Conservation (phyloP, 352 stramenopile genomes). For the Phytopythium delawarense region DNA sequence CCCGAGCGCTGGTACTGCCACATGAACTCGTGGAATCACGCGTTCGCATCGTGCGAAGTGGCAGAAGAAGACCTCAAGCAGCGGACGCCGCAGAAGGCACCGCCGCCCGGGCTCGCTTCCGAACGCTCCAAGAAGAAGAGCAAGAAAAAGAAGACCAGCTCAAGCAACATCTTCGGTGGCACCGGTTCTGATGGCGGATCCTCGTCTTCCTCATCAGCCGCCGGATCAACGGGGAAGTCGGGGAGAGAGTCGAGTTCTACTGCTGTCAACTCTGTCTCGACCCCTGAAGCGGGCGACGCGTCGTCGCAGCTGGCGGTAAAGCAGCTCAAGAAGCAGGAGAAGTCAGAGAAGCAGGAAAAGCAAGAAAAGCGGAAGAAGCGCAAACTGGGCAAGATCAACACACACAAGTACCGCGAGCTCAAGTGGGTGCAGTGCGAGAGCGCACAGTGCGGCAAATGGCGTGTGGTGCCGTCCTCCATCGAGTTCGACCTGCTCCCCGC, state of each 20-base stretch:
- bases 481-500: conserved; percentile 87
- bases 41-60: conserved; percentile 83
- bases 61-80: conserved; percentile 83
- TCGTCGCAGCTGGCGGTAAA: conserved; percentile 1
- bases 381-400: conserved; percentile 67
- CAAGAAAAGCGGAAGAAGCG: conserved; percentile 63
- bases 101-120: background rate
- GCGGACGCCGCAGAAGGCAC: conserved; percentile 7
- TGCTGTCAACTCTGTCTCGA: background rate
- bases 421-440: conserved; percentile 96
- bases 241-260: background rate
- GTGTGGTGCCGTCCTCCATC: conserved; percentile 89
- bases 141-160: conserved; percentile 30
- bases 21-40: conserved; percentile 92
- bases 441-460: conserved; percentile 93
- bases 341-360: conserved; percentile 18
- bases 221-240: conserved; percentile 10
- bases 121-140: conserved; percentile 23
- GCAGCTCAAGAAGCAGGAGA: conserved; percentile 36
- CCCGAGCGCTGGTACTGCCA: conserved; percentile 95
- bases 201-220: conserved; percentile 33
- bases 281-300: background rate
- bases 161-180: conserved; percentile 14
- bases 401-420: conserved; percentile 71
- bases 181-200: conserved; percentile 22